Conservation (phyloP, 1,284 basidiomycete genomes). For the Quambalaria eucalypti region DNA sequence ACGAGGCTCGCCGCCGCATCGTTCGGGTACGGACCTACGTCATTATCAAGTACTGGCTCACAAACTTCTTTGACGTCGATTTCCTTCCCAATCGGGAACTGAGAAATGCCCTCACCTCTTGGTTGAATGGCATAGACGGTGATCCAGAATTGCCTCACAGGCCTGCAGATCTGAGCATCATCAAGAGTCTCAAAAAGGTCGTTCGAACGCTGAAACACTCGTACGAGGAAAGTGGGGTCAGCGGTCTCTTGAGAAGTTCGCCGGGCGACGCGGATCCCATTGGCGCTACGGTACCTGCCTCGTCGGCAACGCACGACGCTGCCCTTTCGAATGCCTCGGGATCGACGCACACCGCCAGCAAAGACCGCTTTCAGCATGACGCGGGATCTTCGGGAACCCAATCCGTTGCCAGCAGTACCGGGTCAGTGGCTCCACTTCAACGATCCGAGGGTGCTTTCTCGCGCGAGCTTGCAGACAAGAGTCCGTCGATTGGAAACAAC, state of each 20-base stretch:
- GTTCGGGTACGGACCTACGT: conserved; percentile 37
- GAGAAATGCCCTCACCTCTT: conserved; percentile 21
- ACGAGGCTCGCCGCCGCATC: conserved; percentile 30
- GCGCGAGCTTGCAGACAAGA: no score
- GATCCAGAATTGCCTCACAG: conserved; percentile 14
- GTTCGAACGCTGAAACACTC: conserved; percentile 27
- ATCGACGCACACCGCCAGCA: not conserved
- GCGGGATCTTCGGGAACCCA: no score
- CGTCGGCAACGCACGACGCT: not conserved
- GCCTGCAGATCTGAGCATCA: conserved; percentile 22
- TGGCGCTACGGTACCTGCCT: not conserved
- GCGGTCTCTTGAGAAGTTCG: conserved; percentile 15
- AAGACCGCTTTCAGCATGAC: no score
- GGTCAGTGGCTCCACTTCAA: no score
- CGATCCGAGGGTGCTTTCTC: no score
- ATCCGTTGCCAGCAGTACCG: no score
- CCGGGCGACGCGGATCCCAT: not conserved
- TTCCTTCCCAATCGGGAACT: conserved; percentile 29
- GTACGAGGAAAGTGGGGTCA: conserved; percentile 24
- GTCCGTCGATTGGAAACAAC: no score
- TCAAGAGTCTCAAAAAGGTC: conserved; percentile 28
- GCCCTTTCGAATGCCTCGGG: not conserved
- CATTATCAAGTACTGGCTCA: conserved; percentile 37
- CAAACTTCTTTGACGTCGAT: conserved; percentile 35
- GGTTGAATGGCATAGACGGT: conserved; percentile 27